A percentile compares a stretch with the other conserved stretches of the same genome.
Evolutionary conservation across 805 yeast species (phyloP).

Genomic region (Grigorovia transvaalensis): DNA sequence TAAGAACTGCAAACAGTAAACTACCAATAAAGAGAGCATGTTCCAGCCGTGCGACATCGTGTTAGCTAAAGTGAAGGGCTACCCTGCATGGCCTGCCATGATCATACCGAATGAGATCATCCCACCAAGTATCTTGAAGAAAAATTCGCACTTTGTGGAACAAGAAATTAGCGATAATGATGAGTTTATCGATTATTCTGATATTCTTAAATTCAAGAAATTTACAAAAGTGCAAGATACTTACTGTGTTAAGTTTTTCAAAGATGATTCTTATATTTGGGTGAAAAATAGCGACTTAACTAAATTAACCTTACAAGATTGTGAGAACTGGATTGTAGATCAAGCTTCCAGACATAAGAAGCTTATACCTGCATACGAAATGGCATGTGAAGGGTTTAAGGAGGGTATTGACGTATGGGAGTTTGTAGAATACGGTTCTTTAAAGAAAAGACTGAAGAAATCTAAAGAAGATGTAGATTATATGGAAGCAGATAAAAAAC

Average conservation of each 20-base stretch:
- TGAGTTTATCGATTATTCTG: conserved; percentile 18
- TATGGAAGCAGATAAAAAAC: conserved; percentile 25
- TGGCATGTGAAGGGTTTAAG: conserved; percentile 34
- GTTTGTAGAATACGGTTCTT: conserved; percentile 28
- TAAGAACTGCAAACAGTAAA: neutral
- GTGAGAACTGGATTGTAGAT: conserved; percentile 23
- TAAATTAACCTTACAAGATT: conserved; percentile 13
- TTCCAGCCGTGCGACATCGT: conserved; percentile 44
- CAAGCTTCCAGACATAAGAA: conserved; percentile 30
- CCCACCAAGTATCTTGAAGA: conserved; percentile 44
- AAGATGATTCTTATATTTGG: conserved; percentile 29
- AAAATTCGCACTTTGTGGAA: conserved; percentile 2
- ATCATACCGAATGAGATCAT: conserved; percentile 50
- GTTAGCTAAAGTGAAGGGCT: conserved; percentile 76
- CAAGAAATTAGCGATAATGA: conserved; percentile 6
- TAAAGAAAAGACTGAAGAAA: conserved; percentile 18
- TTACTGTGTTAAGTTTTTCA: conserved; percentile 27
- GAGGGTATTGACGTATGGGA: conserved; percentile 25
- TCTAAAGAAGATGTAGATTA: conserved; percentile 25
- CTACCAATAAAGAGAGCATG: neutral
- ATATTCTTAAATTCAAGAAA: conserved; percentile 19
- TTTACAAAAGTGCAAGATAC: conserved; percentile 8
- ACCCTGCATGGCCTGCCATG: conserved; percentile 88
- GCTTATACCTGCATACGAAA: conserved; percentile 37
- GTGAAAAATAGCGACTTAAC: conserved; percentile 19